A percentile compares a stretch with the other conserved stretches of the same genome.
Conservation (phyloP, 495 filamentous ascomycete species). For the Aspergillus sparsus region DNA sequence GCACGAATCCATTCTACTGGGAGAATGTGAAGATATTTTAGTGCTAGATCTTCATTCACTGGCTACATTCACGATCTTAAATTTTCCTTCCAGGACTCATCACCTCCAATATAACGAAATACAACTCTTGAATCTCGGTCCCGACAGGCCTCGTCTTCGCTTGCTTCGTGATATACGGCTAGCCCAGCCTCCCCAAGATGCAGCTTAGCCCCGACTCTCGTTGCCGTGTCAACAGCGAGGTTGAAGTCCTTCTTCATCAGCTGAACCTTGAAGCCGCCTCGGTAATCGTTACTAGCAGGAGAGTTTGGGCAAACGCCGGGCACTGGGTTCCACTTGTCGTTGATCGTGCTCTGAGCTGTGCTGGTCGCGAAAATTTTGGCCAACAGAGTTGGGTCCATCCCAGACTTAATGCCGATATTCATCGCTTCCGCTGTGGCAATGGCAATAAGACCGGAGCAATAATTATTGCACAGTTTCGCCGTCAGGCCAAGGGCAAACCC, state of each 20-base stretch:
- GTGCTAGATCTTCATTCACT: too few relatives aligned
- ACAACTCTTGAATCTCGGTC: conserved; percentile 56
- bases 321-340: conserved; percentile 52
- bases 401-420: conserved; percentile 55
- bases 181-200: conserved; percentile 44
- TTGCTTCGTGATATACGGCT: conserved; percentile 49
- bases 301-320: conserved; percentile 52
- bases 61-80: background rate
- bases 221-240: conserved; percentile 50
- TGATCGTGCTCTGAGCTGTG: conserved; percentile 52
- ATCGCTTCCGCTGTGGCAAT: conserved; percentile 55
- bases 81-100: conserved; percentile 44
- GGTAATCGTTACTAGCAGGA: conserved; percentile 49
- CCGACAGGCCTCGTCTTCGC: conserved; percentile 43
- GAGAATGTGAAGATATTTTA: too few relatives aligned
- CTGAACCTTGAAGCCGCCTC: conserved; percentile 53
- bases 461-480: conserved; percentile 59
- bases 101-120: conserved; percentile 52
- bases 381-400: conserved; percentile 50
- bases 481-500: conserved; percentile 51
- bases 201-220: conserved; percentile 43
- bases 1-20: too few relatives aligned
- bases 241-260: conserved; percentile 57
- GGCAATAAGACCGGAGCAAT: conserved; percentile 53
- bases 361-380: conserved; percentile 50